Evolutionary conservation across 2,329 filamentous ascomycete species (phyloP), one percentile per base, ranked within the genome.

Genomic region (Botrytis aclada): DNA sequence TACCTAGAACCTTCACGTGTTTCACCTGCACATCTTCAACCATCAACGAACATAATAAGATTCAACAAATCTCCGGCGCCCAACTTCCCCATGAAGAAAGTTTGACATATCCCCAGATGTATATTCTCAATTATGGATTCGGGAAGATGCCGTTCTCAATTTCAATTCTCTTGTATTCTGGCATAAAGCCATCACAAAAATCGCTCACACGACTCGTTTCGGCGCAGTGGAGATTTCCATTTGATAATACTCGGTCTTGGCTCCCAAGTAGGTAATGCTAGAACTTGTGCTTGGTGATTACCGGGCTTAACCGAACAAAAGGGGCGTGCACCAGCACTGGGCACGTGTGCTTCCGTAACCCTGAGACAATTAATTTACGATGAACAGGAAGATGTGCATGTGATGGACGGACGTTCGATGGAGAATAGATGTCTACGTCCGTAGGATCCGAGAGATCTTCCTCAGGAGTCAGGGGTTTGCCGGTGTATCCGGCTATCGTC

Each of bases 181-280:
- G 43, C 22, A 51, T 9, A 4, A 34, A 54, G 22, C 25, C 51
- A 18, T 56, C 51, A 3, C n/a, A 56, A 29, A 51, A 66, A 66
- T 67, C 9, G 64, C 64, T 67, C 64, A 67, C 64, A 67, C 64
- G 47, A 67, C 47, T 29, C 16, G 32, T 67, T 54, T 56, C 22
- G 34, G 45, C 22, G 64, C 25, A 67, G 34, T 39, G 34, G 34
- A 54, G 34, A 54, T 20, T 12, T 39, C 45, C 12, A 29, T 67
- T 34, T 29, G 32, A 22, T 45, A 47, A 47, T 47, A 34, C 41
- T 47, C 29, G 4, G 41, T 56, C 64, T 67, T 67, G 64, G 45
- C 34, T 22, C 25, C 14, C 9, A 39, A n/a, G 32, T 29, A 39
- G 34, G 25, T 34, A 22, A 67, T 56, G 51, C 12, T 16, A 29